Evolutionary conservation across 768 basidiomycete species (phyloP), one percentile per base, ranked within the genome.

Genomic region (Pleurotus eryngii): DNA sequence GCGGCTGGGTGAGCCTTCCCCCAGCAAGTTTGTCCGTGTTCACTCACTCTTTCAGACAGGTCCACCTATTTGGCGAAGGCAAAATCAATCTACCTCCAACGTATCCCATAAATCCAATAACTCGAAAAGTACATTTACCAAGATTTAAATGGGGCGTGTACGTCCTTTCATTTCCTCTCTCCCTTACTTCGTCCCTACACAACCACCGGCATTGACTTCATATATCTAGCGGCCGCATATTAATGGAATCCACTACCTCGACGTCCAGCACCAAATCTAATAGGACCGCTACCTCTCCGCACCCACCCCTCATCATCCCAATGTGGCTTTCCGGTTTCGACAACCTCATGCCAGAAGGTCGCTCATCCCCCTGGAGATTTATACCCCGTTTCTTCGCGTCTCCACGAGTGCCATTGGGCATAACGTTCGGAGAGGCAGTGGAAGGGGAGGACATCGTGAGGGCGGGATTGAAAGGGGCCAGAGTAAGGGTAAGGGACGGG

Each of bases 101-200:
- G 59, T 74, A n/a, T 69, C 69, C 9, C 85, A 87, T 66, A 66
- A 68, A 39, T 9, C 30, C 30, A 35, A 11, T 35, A 11, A 35
- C 30, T 11, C 83, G 84, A 9, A 60, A 74, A 5, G 74, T 78
- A 15, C 69, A 69, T 62, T 70, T 97, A 51, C 78, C 85, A 5
- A 78, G 91, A 47, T 96, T 97, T 72, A 97, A 95, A 76, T 98
- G 95, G 95, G 95, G 95, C 57, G 76, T 95, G 94, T 95, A 67
- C 71, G 94, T 86, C 14, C 48, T 35, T 53, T 18, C 50, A 26
- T 35, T 15, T 22, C 35, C 27, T 43, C 17, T 46, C 26, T 39
- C 57, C 42, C 55, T 58, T 45, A 58, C 57, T 49, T 12, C 24
- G 47, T 11, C n/a, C 53, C 46, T 43, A 20, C 46, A 55, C 35